Base-by-base conservation (phyloP, 345 rosid species). In the Bruguiera sexangula region DNA sequence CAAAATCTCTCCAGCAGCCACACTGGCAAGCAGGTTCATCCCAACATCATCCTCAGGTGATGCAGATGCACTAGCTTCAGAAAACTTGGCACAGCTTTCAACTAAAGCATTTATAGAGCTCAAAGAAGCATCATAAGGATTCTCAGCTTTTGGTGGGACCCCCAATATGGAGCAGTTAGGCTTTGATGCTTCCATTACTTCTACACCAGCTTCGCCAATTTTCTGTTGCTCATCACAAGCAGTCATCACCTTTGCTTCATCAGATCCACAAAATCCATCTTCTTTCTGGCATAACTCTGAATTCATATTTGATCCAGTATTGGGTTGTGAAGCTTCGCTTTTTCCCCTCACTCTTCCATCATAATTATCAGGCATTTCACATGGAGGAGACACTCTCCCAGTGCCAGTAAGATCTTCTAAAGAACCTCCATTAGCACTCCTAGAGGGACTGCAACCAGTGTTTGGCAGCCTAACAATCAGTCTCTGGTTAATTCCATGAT, bases 11-110 rank as follows among this genome's bases (percentile, higher is more conserved):
- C 87, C 97, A 69, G 97, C 84, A 69, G 99, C 99, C 63, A 95
- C 98, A 78, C 82, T 92, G 55, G 99, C 99, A 68, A 95, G 91
- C 71, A 95, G 82, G 79, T 92, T 92, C 96, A 95, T 95, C 67
- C 98, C 99, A 68, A 83, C 84, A 79, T 92, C 96, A 83, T 95
- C 99, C 7, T 82, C 86, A 73, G 76, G 78, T 10, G 94, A 79
- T 59, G 76, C 36, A 34, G 79, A 76, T 11, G 76, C 82, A 82
- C 67, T 83, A 26, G 86, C 82, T 76, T 90, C 93, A 1, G 95
- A 84, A 62, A 75, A 77, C 78, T 89, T 87, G 1, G 73, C 94
- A 80, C 98, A 93, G 69, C 97, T 95, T 76, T 95, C 99, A 72
- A 90, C 78, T 75, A 95, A 73, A 51, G 96, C 96, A 87, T 89